phyloP scores from a whole-genome alignment of 2,329 filamentous ascomycete genomes.

The Rosellinia necatrix region DNA sequence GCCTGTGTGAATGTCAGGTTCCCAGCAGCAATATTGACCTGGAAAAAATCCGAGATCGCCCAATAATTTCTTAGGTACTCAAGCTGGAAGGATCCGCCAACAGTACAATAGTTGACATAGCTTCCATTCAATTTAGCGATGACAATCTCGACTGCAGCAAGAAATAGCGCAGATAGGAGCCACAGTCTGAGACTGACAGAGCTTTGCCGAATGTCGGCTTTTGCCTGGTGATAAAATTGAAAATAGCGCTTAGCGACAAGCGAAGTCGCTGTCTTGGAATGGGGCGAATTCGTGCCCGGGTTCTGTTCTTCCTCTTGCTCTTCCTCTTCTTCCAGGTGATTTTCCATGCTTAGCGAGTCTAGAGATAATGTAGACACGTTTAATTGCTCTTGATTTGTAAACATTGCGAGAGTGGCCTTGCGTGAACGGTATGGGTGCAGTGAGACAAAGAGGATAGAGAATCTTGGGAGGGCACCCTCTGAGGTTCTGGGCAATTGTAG shows the following conservation, averaged over 20 bases:
- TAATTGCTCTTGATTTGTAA: no score
- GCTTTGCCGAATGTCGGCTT: constrained; percentile 3
- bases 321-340: not conserved
- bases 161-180: not conserved
- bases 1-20: constrained; percentile 7
- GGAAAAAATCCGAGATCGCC: constrained; percentile 5
- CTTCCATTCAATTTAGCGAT: not conserved
- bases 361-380: not conserved
- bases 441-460: no score
- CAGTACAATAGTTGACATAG: not conserved
- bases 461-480: no score
- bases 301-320: not conserved
- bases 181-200: not conserved
- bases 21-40: constrained; percentile 1
- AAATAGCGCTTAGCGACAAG: not conserved
- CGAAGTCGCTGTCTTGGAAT: not conserved
- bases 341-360: not conserved
- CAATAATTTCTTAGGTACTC: not conserved
- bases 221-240: not conserved
- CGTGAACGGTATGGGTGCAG: no score
- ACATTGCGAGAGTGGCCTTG: no score
- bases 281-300: not conserved
- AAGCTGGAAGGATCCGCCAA: not conserved
- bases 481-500: no score
- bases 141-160: not conserved